These are phyloP conservation scores for Fusarium sp. DNA, from an alignment of 2,329 filamentous ascomycete species.

Conservation along the genomic window DNA sequence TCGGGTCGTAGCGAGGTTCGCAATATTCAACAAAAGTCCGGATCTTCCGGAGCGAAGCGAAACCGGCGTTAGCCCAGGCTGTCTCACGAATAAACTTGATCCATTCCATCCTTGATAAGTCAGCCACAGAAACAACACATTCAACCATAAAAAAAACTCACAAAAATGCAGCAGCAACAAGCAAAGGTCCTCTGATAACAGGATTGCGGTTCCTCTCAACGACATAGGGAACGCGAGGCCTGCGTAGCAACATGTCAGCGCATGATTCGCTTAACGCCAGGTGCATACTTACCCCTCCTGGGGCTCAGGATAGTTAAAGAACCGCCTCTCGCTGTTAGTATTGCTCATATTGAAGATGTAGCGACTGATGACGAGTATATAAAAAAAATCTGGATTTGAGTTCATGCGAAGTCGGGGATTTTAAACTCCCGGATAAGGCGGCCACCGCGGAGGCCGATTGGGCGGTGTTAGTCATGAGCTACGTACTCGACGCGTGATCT, in stretches of 20 bases:
- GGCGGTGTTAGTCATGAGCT: conserved; percentile 25
- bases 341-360: conserved; percentile 17
- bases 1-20: conserved; percentile 62
- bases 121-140: background rate
- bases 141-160: background rate
- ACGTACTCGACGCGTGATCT: conserved; percentile 23
- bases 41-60: conserved; percentile 68
- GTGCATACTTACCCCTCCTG: conserved; percentile 33
- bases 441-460: conserved; percentile 32
- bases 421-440: conserved; percentile 30
- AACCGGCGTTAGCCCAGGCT: conserved; percentile 73
- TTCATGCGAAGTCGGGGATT: conserved; percentile 2
- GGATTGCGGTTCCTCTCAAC: conserved; percentile 38
- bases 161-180: conserved; percentile 40
- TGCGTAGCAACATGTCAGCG: conserved; percentile 31
- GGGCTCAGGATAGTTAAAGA: conserved; percentile 42
- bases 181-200: conserved; percentile 29
- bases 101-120: conserved; percentile 44
- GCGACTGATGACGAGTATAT: background rate
- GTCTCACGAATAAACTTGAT: conserved; percentile 42
- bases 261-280: background rate
- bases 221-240: conserved; percentile 37
- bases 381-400: background rate
- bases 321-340: conserved; percentile 9
- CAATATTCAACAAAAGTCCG: conserved; percentile 64